Evolutionary conservation across 371 early-diverging fungal genomes (phyloP).

Genomic region (Actinomortierella wolfii): DNA sequence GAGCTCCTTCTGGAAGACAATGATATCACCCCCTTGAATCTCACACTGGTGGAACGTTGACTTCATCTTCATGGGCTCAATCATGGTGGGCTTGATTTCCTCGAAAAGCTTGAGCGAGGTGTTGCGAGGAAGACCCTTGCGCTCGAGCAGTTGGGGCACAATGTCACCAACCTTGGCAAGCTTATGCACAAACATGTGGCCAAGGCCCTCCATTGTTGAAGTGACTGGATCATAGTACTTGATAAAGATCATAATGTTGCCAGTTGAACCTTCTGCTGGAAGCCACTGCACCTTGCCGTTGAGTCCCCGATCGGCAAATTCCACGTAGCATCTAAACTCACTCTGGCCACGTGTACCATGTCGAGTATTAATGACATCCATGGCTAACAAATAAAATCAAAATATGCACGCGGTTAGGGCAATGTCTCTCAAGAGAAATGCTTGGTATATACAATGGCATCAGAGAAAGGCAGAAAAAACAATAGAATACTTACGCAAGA

Average conservation of each 20-base stretch:
- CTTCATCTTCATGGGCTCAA: constrained; percentile 72
- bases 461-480: constrained; percentile 1
- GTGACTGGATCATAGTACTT: constrained; percentile 84
- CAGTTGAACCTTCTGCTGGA: constrained; percentile 43
- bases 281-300: constrained; percentile 24
- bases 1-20: constrained; percentile 75
- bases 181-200: too few species aligned
- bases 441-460: neutral
- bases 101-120: constrained; percentile 74
- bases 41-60: constrained; percentile 75
- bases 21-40: constrained; percentile 91
- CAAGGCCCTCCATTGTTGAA: constrained; percentile 58
- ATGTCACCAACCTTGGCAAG: constrained; percentile 65
- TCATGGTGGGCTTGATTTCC: constrained; percentile 92
- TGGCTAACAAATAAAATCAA: constrained; percentile 20
- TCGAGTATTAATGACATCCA: constrained; percentile 54
- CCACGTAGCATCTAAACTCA: constrained; percentile 66
- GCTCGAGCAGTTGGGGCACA: constrained; percentile 57
- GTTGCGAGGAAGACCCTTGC: constrained; percentile 58
- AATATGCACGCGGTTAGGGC: constrained; percentile 7
- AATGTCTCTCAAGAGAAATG: constrained; percentile 4
- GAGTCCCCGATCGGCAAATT: constrained; percentile 41
- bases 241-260: constrained; percentile 67
- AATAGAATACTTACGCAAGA: constrained; percentile 47
- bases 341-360: constrained; percentile 46